Conservation (phyloP, 2,329 filamentous ascomycete species). For the Lizonia empirigonia region DNA sequence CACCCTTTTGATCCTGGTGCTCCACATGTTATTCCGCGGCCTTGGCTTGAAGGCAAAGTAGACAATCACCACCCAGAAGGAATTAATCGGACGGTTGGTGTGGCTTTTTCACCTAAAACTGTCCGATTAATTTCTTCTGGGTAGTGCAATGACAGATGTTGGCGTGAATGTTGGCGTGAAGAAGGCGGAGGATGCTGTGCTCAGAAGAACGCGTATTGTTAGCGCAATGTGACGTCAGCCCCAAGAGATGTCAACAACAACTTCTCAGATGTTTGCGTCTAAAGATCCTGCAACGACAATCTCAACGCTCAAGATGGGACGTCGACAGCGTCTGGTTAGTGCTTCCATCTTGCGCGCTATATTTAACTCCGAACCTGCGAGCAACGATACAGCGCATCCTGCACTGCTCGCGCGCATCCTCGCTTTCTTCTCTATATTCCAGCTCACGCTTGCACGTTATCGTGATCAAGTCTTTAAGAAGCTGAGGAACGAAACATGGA, state of each 20-base stretch:
- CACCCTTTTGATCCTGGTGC: neutral
- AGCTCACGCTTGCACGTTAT: slow-evolving; percentile 56
- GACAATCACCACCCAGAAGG: too few species aligned
- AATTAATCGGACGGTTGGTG: too few species aligned
- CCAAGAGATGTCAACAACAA: slow-evolving; percentile 1
- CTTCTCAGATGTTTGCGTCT: neutral
- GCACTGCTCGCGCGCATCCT: slow-evolving; percentile 53
- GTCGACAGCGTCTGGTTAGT: slow-evolving; percentile 45
- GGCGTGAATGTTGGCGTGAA: slow-evolving; percentile 3
- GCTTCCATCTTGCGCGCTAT: slow-evolving; percentile 47
- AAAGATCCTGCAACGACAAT: slow-evolving; percentile 1
- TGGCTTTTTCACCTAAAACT: too few species aligned
- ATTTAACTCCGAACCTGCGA: slow-evolving; percentile 31
- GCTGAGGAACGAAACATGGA: slow-evolving; percentile 60
- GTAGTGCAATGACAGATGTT: too few species aligned
- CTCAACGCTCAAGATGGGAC: slow-evolving; percentile 38
- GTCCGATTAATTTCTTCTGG: too few species aligned
- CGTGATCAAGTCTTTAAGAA: slow-evolving; percentile 57
- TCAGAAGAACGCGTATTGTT: slow-evolving; percentile 4
- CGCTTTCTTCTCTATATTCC: slow-evolving; percentile 61
- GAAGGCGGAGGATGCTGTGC: neutral
- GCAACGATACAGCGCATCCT: slow-evolving; percentile 26
- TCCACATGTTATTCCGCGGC: neutral
- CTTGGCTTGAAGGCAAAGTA: slow-evolving; percentile 4
- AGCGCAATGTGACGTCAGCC: slow-evolving; percentile 13